Conservation (phyloP, 2,329 filamentous ascomycete genomes). For the Pseudogymnoascus sp. region DNA sequence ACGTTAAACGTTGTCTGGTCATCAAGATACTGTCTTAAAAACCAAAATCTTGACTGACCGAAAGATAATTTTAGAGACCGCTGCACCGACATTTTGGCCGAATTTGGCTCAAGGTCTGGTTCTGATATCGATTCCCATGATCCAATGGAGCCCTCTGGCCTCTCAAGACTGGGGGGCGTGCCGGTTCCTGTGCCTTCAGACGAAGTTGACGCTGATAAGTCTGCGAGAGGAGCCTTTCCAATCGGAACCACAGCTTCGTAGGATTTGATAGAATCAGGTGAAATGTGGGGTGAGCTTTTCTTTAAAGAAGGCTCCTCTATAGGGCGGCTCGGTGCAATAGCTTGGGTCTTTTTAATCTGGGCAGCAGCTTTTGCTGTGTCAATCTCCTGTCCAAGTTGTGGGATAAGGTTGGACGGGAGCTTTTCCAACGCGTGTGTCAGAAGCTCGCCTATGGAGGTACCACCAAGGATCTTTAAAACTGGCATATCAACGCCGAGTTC, state of each 20-base stretch:
- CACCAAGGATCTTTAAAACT: conserved; percentile 38
- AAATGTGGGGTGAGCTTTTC: not conserved
- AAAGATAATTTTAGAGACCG: conserved; percentile 4
- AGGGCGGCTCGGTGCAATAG: not conserved
- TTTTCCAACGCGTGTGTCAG: not conserved
- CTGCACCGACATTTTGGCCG: conserved; percentile 1
- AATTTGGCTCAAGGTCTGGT: not conserved
- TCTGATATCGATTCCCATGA: not conserved
- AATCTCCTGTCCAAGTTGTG: not conserved
- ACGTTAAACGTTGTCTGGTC: conserved; percentile 24
- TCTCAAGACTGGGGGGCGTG: not conserved
- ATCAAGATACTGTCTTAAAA: conserved; percentile 19
- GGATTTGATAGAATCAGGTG: not conserved
- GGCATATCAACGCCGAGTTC: conserved; percentile 37
- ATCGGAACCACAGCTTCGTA: not conserved
- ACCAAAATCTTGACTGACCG: conserved; percentile 21
- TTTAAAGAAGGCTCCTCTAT: not conserved
- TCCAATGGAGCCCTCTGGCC: not conserved
- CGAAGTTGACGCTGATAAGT: not conserved
- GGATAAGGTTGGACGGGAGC: not conserved
- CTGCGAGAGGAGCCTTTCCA: not conserved
- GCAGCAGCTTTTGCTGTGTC: not conserved
- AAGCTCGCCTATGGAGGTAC: conserved; percentile 20
- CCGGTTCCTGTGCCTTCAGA: not conserved
- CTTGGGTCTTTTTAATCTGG: not conserved